Percentiles rank a stretch among this genome's conserved stretches.
phyloP scores from a whole-genome alignment of 2,329 filamentous ascomycete species.

The Diaporthe aspalathi region DNA sequence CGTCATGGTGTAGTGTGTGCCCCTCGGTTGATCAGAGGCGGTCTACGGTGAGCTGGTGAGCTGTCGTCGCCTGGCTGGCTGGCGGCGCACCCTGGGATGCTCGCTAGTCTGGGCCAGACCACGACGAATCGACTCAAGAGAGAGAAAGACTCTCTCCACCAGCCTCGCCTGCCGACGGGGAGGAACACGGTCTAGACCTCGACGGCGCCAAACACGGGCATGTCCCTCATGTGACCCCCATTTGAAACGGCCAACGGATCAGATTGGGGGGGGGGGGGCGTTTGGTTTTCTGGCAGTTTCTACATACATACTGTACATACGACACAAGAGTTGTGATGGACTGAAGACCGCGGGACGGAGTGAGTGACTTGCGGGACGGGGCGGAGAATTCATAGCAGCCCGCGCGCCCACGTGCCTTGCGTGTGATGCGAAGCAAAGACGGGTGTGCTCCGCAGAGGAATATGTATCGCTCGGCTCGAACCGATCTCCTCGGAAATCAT shows the following conservation, averaged over 20 bases:
- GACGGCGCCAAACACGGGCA: background rate
- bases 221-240: background rate
- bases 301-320: no score
- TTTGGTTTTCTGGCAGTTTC: slow-evolving; percentile 5
- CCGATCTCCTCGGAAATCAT: background rate
- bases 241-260: background rate
- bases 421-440: background rate
- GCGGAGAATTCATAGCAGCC: slow-evolving; percentile 5
- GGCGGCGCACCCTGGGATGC: background rate
- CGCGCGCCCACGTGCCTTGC: background rate
- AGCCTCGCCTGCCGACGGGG: background rate
- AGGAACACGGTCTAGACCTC: background rate
- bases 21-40: background rate
- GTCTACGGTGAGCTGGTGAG: background rate
- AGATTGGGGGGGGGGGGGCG: background rate
- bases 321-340: no score
- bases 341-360: background rate
- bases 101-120: background rate
- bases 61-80: background rate
- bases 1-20: background rate
- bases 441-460: background rate
- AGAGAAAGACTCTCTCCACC: background rate
- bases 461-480: background rate
- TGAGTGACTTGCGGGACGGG: no score
- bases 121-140: background rate